Evolutionary conservation across 2,329 filamentous ascomycete species (phyloP).

Genomic region (Colletotrichum gloeosporioides): DNA sequence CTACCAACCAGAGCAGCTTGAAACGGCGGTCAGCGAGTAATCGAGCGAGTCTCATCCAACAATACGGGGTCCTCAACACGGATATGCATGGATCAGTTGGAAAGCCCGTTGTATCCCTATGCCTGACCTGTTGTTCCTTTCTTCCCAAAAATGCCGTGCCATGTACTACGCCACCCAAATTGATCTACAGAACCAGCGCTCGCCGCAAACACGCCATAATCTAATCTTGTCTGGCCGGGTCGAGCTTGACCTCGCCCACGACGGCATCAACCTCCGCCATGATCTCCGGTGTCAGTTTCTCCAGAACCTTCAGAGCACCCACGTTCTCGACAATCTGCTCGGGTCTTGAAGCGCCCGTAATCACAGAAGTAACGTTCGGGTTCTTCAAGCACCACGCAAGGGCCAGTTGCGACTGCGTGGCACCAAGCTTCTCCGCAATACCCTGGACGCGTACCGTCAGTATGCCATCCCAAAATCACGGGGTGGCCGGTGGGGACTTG

Average conservation of each 20-base stretch:
- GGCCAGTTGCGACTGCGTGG: constrained; percentile 55
- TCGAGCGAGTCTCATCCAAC: background rate
- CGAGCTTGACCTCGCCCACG: constrained; percentile 20
- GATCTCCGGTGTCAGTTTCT: constrained; percentile 54
- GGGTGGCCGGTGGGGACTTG: background rate
- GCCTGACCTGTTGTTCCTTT: background rate
- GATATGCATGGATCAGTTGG: background rate
- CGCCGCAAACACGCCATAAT: constrained; percentile 1
- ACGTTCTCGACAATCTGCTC: constrained; percentile 59
- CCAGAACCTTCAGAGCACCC: constrained; percentile 48
- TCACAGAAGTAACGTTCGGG: constrained; percentile 56
- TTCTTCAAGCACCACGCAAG: constrained; percentile 61
- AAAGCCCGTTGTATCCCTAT: background rate
- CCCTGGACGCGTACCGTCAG: constrained; percentile 30
- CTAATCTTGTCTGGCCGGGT: constrained; percentile 24
- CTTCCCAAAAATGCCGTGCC: background rate
- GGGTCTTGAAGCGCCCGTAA: constrained; percentile 56
- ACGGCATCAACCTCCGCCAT: constrained; percentile 57
- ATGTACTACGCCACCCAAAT: background rate
- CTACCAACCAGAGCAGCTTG: background rate
- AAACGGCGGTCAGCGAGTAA: constrained; percentile 4
- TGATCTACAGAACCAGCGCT: background rate
- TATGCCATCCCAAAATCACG: background rate
- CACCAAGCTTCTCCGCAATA: constrained; percentile 63
- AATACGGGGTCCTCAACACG: background rate